Evolutionary conservation across 192 early-diverging fungal genomes (phyloP), one percentile per base, ranked within the genome.

Genomic region (Piromyces finnis): DNA sequence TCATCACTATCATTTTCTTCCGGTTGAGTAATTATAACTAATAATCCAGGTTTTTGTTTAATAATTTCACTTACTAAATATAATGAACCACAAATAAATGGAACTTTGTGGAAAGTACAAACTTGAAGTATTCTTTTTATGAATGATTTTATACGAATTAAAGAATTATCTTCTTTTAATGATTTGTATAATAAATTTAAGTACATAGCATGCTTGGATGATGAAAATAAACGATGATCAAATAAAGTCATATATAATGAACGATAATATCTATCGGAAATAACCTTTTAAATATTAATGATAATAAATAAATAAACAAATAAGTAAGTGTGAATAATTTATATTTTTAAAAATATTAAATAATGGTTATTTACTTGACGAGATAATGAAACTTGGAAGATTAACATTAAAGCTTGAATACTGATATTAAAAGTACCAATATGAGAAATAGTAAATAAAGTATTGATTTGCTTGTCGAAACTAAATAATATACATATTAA

Each of bases 181-280:
- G 95, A 92, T 78, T 92, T 90, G 88, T 89, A 96, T 11, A 99
- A 85, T 26, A 99, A 86, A 83, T 99, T 99, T 77, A 98, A 89
- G 84, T 95, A 98, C 88, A 96, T 90, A 28, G 95, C 94, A 81
- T 96, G 95, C 85, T 96, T 96, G 26, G 94, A 95, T 17, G 92
- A 88, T 37, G 85, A 83, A 37, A 84, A 86, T 27, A 98, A 84
- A 29, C 96, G 90, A 29, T 91, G 88, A 81, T 99, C 95, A 30
- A 97, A 83, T 37, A 99, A 84, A 29, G 95, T 93, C 78, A 92
- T 94, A 85, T 98, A 98, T 13, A 99, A 83, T 11, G 94, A 90
- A 78, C 95, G 93, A 87, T 95, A 97, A 87, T 95, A 97, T 28
- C 95, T 92, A 84, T 98, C 96, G 11, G 89, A 88, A 7, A 94